Base-by-base conservation (phyloP, 2,329 filamentous ascomycete species). In the Colletotrichum neosansevieriae region DNA sequence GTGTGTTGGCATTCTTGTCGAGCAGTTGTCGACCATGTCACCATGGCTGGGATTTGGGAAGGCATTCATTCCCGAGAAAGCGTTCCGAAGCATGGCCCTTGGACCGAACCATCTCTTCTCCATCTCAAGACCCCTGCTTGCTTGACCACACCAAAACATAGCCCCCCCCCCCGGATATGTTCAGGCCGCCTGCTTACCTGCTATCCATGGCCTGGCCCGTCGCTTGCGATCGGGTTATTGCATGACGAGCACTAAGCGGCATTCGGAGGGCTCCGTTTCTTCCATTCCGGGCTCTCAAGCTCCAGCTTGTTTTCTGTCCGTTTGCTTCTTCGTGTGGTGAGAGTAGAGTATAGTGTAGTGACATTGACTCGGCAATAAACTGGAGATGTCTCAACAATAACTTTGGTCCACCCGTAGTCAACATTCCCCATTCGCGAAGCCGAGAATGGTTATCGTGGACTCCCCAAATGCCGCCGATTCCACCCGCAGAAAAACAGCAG, bases 401-500 rank as follows among this genome's bases (percentile, higher is more conserved):
- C 15, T 21, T 34, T 32, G 29, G 6, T 42, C 38, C n/a, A 54
- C 42, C 49, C 58, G 19, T 42, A 21, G 17, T 29, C 53, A 50
- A 12, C 12, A 15, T 21, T 19, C 45, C 38, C 59, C 53, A 58
- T 63, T 40, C 19, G n/a, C 29, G 45, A 53, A 42, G 51, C 59
- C 42, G 36, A 44, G 54, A 32, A 15, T 49, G 17, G 17, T 58
- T 40, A 49, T 65, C 65, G 61, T 56, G 21, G 49, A 56, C 34
- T n/a, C 19, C 21, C 21, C 15, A 40, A 54, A 44, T 15, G n/a
- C n/a, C 4, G 65, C 65, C 65, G 61, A 68, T 68, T 68, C 40
- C 65, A 65, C 65, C 65, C 65, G 65, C 60, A 29, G 57, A 67
- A 54, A 67, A 58, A 36, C 32, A 49, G 21, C 24, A 44, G 49